A percentile compares a stretch with the other conserved stretches of the same genome.
Evolutionary conservation across 495 filamentous ascomycete genomes (phyloP).

Genomic region (Aspergillus cavernicola): DNA sequence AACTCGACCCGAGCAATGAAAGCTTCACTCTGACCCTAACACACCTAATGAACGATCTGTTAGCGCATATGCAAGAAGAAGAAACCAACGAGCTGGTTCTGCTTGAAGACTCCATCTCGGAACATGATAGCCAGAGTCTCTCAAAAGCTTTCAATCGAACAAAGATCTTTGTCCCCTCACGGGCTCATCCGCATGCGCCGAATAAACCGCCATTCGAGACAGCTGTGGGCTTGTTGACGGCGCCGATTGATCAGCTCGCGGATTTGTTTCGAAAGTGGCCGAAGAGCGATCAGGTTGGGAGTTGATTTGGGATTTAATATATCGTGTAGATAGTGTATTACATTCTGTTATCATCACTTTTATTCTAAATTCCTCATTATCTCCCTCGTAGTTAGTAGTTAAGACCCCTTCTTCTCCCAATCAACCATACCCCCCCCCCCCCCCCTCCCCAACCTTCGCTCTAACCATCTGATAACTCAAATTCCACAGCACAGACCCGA

Average conservation of each 20-base stretch:
- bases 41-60: constrained; percentile 47
- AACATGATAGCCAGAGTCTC: constrained; percentile 38
- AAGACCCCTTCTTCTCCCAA: constrained; percentile 18
- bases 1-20: constrained; percentile 38
- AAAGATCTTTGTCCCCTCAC: constrained; percentile 59
- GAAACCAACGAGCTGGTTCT: constrained; percentile 50
- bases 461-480: constrained; percentile 38
- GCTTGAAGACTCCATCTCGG: constrained; percentile 45
- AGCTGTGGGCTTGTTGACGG: constrained; percentile 24
- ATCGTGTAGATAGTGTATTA: not conserved
- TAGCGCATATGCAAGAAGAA: constrained; percentile 56
- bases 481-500: constrained; percentile 40
- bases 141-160: constrained; percentile 53
- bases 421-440: constrained; percentile 30
- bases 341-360: too few species aligned
- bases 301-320: not conserved
- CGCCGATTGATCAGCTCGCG: constrained; percentile 30
- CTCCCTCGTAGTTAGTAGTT: too few species aligned
- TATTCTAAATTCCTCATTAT: too few species aligned
- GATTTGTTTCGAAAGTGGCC: constrained; percentile 35
- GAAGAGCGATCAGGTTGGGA: not conserved
- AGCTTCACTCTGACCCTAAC: constrained; percentile 52
- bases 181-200: constrained; percentile 47
- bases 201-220: constrained; percentile 28
- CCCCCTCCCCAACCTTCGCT: constrained; percentile 41